These are phyloP conservation scores for Carallia brachiata DNA, from an alignment of 345 rosid species.

Conservation along the genomic window DNA sequence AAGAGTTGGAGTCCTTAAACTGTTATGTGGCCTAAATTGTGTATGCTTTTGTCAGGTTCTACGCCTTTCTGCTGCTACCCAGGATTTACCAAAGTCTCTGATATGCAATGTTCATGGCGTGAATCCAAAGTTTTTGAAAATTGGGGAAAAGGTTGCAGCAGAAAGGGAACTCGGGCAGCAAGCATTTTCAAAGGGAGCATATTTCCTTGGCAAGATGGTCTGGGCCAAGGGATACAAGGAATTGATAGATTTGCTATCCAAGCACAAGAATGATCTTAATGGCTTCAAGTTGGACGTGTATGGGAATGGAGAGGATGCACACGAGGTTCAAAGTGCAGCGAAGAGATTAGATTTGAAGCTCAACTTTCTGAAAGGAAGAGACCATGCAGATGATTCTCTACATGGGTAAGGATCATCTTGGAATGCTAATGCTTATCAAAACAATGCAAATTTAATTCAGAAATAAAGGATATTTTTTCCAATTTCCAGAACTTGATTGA, in stretches of 20 bases:
- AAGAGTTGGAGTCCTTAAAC: background rate
- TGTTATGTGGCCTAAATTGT: conserved; percentile 7
- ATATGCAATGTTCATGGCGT: conserved; percentile 98
- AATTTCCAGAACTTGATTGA: background rate
- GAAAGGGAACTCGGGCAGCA: conserved; percentile 87
- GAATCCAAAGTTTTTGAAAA: conserved; percentile 85
- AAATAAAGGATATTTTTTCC: background rate
- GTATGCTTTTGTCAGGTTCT: conserved; percentile 59
- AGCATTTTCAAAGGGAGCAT: conserved; percentile 95
- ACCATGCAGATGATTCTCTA: conserved; percentile 93
- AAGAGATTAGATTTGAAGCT: conserved; percentile 65
- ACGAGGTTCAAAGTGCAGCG: conserved; percentile 76
- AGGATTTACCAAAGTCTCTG: conserved; percentile 83
- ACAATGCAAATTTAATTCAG: background rate
- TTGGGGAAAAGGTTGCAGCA: conserved; percentile 80
- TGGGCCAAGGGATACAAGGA: conserved; percentile 99
- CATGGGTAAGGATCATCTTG: conserved; percentile 54
- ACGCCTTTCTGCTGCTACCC: conserved; percentile 96
- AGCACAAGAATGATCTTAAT: conserved; percentile 72
- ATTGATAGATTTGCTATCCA: conserved; percentile 77
- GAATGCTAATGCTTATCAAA: background rate
- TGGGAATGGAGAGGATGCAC: conserved; percentile 96
- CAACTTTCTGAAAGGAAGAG: conserved; percentile 84
- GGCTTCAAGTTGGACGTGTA: conserved; percentile 87
- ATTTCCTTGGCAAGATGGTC: conserved; percentile 95